A percentile compares a stretch with the other conserved stretches of the same genome.
These are phyloP conservation scores for Spathaspora girioi DNA, from an alignment of 805 yeast species.

Conservation along the genomic window DNA sequence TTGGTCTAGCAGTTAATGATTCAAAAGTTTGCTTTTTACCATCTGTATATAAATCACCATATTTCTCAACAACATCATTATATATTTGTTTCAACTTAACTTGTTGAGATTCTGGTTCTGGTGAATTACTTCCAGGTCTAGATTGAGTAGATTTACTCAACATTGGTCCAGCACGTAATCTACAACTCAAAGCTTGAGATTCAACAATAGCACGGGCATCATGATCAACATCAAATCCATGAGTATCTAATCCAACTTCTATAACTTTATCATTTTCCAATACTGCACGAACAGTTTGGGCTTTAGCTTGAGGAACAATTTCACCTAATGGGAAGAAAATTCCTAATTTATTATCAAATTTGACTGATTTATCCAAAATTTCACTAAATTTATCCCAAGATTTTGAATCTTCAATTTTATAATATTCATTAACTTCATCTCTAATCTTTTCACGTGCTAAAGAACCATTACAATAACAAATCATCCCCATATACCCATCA, in stretches of 20 bases:
- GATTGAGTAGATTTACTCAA: conserved; percentile 34
- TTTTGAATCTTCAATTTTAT: conserved; percentile 22
- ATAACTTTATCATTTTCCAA: conserved; percentile 27
- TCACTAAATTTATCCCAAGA: conserved; percentile 64
- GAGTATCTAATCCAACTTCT: conserved; percentile 17
- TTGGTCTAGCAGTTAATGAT: conserved; percentile 55
- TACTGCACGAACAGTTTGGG: conserved; percentile 55
- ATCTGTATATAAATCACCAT: conserved; percentile 46
- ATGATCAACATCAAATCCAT: conserved; percentile 45
- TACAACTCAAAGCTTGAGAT: conserved; percentile 81
- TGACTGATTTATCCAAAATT: conserved; percentile 39
- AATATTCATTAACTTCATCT: conserved; percentile 53
- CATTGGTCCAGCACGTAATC: conserved; percentile 77
- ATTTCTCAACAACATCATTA: conserved; percentile 24
- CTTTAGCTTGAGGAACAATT: conserved; percentile 76
- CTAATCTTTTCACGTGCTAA: conserved; percentile 78
- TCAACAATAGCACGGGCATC: conserved; percentile 81
- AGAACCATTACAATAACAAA: conserved; percentile 89
- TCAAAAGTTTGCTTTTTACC: conserved; percentile 42
- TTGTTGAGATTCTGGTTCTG: conserved; percentile 9
- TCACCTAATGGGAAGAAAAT: conserved; percentile 88
- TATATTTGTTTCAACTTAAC: conserved; percentile 17
- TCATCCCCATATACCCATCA: conserved; percentile 86
- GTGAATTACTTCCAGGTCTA: conserved; percentile 7
- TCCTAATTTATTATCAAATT: conserved; percentile 53